Base-by-base conservation (phyloP, 805 yeast genomes). In the Wickerhamomyces silvicola region DNA sequence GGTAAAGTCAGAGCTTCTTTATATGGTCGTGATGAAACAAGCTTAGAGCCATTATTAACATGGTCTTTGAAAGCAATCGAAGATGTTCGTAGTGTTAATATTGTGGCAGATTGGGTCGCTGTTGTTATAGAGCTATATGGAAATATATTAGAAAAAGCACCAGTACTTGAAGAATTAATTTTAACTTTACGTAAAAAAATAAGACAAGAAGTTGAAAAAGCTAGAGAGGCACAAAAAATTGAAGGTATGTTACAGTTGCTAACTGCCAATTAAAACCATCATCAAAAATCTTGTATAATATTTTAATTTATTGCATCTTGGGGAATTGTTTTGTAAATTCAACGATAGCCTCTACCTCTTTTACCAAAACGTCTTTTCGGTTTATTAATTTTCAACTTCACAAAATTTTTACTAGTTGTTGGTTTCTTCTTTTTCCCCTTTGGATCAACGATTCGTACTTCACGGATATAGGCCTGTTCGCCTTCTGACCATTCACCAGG, bases 241-340 rank as follows among this genome's bases (percentile, higher is more conserved):
- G 86, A 82, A 48, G 98, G 98, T 33, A 92, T 92, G 97, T 64
- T 92, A 47, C 94, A 86, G 58, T 59, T 92, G 45, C 66, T 90
- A 48, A 79, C 87, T 31, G 71, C 60, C 39, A 70, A 60, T 32
- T 43, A 33, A 27, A 12, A n/a, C n/a, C n/a, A n/a, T n/a, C n/a
- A n/a, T n/a, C n/a, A n/a, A n/a, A n/a, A n/a, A n/a, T n/a, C n/a
- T n/a, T n/a, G n/a, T n/a, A n/a, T n/a, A n/a, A n/a, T n/a, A n/a
- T n/a, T n/a, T n/a, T n/a, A n/a, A n/a, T n/a, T n/a, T n/a, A n/a
- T n/a, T n/a, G n/a, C n/a, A n/a, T n/a, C n/a, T n/a, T n/a, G n/a
- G n/a, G n/a, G n/a, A n/a, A n/a, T n/a, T n/a, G n/a, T n/a, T n/a
- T n/a, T n/a, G n/a, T n/a, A n/a, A n/a, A n/a, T n/a, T n/a, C n/a